Percentiles rank a stretch among this genome's conserved stretches.
These are phyloP conservation scores for Pleodorina starrii DNA, from an alignment of 139 green algal genomes.

Conservation along the genomic window DNA sequence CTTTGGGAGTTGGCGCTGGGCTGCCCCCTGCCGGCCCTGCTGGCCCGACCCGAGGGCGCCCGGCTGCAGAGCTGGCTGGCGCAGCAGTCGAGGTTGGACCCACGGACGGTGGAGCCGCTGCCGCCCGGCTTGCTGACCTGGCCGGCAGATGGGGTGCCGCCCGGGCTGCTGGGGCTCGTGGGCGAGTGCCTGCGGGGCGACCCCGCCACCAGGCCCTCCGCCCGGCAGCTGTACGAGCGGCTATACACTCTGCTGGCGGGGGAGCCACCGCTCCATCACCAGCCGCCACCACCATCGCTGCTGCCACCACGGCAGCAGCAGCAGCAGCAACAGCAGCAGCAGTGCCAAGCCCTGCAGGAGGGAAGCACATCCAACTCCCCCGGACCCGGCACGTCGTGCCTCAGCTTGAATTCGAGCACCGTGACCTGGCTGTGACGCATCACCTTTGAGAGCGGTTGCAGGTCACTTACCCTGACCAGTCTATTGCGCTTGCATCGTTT, in stretches of 20 bases:
- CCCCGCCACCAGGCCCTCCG: not conserved
- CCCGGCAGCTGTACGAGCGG: not conserved
- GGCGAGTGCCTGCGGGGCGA: not conserved
- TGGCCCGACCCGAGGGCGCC: not conserved
- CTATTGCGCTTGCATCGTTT: no score
- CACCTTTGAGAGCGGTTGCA: no score
- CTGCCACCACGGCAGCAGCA: no score
- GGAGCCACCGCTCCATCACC: not conserved
- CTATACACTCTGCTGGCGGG: not conserved
- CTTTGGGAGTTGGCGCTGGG: not conserved
- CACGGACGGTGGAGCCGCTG: not conserved
- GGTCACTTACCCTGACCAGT: no score
- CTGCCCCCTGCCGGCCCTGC: not conserved
- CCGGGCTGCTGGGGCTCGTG: not conserved
- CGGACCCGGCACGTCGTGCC: no score
- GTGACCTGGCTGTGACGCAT: no score
- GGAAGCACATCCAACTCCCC: no score
- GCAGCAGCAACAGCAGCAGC: no score
- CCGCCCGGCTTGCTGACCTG: not conserved
- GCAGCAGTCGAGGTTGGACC: not conserved
- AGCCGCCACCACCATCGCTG: no score
- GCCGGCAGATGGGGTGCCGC: not conserved
- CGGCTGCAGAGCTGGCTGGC: not conserved
- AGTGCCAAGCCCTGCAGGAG: no score
- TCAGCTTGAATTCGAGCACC: no score